These are phyloP conservation scores for Rhododendron williamsianum DNA, from an alignment of 148 eudicot genomes.

Conservation along the genomic window DNA sequence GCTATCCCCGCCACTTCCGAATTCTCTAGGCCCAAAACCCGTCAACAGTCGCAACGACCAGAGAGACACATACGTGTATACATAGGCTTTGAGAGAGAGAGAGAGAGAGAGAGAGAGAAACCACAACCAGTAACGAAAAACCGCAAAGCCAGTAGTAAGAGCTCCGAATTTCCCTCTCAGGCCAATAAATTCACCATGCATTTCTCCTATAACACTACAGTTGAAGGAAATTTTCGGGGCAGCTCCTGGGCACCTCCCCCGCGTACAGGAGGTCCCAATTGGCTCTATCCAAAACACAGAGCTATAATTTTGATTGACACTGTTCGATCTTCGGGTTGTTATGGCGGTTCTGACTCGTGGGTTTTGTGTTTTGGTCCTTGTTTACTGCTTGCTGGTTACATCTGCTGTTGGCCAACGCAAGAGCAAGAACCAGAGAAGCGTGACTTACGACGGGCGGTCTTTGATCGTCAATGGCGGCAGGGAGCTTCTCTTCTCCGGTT, in stretches of 20 bases:
- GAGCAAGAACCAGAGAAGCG: background rate
- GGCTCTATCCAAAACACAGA: background rate
- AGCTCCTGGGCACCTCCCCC: slow-evolving; percentile 4
- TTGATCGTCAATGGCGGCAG: slow-evolving; percentile 40
- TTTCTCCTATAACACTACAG: background rate
- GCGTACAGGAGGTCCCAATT: background rate
- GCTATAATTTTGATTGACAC: background rate
- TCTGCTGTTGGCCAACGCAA: background rate
- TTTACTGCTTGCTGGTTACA: background rate
- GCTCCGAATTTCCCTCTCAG: background rate
- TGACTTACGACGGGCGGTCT: slow-evolving; percentile 41
- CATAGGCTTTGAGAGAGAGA: background rate
- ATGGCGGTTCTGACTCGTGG: background rate
- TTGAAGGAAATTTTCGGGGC: background rate
- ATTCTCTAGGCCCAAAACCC: background rate
- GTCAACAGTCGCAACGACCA: background rate
- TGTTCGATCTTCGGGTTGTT: background rate
- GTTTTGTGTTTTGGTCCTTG: background rate
- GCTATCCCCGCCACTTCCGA: background rate
- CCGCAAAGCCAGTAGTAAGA: background rate
- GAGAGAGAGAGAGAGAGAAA: background rate
- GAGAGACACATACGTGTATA: background rate
- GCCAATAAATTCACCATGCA: background rate
- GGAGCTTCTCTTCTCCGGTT: slow-evolving; percentile 42
- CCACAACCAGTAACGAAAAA: background rate